phyloP scores from a whole-genome alignment of 1,284 basidiomycete genomes.

The Anthracocystis setariae region DNA sequence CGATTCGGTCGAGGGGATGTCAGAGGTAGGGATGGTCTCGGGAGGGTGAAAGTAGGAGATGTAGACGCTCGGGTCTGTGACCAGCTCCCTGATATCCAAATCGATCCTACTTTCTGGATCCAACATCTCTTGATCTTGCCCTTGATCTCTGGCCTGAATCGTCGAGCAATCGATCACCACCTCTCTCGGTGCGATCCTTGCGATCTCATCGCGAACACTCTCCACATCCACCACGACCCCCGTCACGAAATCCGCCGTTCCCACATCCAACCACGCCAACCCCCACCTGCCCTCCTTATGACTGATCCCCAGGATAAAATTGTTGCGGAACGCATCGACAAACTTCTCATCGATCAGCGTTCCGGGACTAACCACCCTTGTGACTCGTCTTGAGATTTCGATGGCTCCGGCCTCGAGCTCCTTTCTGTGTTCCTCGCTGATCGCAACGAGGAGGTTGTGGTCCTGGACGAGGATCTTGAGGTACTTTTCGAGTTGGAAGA shows the following conservation, averaged over 20 bases:
- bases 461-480: constrained; percentile 64
- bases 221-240: constrained; percentile 45
- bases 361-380: constrained; percentile 60
- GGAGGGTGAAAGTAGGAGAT: constrained; percentile 37
- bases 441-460: constrained; percentile 59
- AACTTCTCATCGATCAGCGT: constrained; percentile 66
- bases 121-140: too few relatives aligned
- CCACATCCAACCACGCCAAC: constrained; percentile 65
- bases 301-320: constrained; percentile 58
- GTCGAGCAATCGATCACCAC: constrained; percentile 46
- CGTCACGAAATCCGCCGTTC: constrained; percentile 64
- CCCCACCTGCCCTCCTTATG: constrained; percentile 31
- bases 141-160: constrained; percentile 5
- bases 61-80: constrained; percentile 32
- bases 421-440: constrained; percentile 60
- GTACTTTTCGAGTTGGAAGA: constrained; percentile 65
- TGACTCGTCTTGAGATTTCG: constrained; percentile 55
- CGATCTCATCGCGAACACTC: constrained; percentile 60
- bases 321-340: constrained; percentile 63
- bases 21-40: constrained; percentile 1
- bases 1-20: not conserved
- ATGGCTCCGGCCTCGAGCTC: constrained; percentile 12
- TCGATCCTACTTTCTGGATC: not conserved
- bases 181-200: constrained; percentile 58
- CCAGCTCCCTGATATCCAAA: constrained; percentile 27